These are phyloP conservation scores for Capsicum pubescens DNA, from an alignment of 257 asterid species.

Conservation along the genomic window DNA sequence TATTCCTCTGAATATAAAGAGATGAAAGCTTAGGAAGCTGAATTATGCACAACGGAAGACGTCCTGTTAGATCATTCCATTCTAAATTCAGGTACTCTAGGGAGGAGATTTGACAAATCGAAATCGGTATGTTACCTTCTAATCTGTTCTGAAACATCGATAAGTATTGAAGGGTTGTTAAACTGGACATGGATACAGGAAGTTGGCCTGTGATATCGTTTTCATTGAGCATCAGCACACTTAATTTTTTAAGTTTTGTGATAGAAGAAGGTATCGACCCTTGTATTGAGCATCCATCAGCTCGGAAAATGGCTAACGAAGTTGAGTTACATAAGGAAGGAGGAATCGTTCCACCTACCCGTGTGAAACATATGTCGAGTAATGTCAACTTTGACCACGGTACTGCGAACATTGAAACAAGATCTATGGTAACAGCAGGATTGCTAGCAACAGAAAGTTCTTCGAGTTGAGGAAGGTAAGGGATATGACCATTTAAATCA, in stretches of 20 bases:
- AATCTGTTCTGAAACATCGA: conserved; percentile 26
- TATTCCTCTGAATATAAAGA: conserved; percentile 25
- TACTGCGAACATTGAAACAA: conserved; percentile 20
- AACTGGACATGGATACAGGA: conserved; percentile 15
- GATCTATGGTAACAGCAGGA: conserved; percentile 24
- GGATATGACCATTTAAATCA: background rate
- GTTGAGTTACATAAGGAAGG: conserved; percentile 23
- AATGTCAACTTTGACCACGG: conserved; percentile 16
- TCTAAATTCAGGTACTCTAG: conserved; percentile 22
- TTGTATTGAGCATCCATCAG: conserved; percentile 28
- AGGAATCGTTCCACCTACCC: conserved; percentile 13
- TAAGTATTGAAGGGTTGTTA: conserved; percentile 15
- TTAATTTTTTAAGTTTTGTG: conserved; percentile 17
- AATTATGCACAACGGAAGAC: conserved; percentile 22
- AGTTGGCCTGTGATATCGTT: conserved; percentile 26
- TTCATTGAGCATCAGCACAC: background rate
- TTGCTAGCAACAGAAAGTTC: conserved; percentile 27
- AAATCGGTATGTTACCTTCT: conserved; percentile 13
- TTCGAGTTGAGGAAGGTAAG: conserved; percentile 21
- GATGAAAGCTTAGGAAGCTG: conserved; percentile 28
- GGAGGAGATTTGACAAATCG: conserved; percentile 26
- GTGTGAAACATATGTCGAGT: background rate
- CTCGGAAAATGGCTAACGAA: conserved; percentile 22
- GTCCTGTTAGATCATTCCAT: conserved; percentile 22
- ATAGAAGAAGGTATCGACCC: conserved; percentile 28